Conservation (phyloP, 1,139 yeast genomes). For the Taphrina flavorubra region DNA sequence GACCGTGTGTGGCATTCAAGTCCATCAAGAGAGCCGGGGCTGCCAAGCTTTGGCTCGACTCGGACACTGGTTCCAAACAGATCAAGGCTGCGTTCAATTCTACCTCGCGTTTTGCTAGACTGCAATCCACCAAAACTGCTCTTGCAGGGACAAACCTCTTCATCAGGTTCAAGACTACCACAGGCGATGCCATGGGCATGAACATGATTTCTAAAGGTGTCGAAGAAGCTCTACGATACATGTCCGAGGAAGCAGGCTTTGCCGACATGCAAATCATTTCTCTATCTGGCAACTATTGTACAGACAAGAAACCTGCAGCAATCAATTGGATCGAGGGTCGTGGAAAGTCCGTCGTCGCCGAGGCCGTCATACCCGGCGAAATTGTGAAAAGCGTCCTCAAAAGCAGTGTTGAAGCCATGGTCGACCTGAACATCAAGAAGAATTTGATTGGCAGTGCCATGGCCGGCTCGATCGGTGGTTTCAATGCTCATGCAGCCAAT, state of each 20-base stretch:
- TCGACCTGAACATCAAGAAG: slow-evolving; percentile 84
- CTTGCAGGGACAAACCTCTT: slow-evolving; percentile 91
- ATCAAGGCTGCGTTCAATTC: slow-evolving; percentile 93
- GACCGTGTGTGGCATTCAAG: slow-evolving; percentile 94
- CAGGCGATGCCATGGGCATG: slow-evolving; percentile 99
- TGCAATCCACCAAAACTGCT: slow-evolving; percentile 88
- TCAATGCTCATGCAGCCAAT: slow-evolving; percentile 97
- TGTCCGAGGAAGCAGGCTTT: slow-evolving; percentile 90
- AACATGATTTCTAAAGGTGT: slow-evolving; percentile 99
- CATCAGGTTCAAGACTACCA: slow-evolving; percentile 91
- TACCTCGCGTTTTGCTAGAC: slow-evolving; percentile 94
- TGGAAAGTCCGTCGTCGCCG: slow-evolving; percentile 98
- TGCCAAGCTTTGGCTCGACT: slow-evolving; percentile 93
- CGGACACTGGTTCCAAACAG: slow-evolving; percentile 84
- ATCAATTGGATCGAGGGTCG: slow-evolving; percentile 99
- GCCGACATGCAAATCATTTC: slow-evolving; percentile 91
- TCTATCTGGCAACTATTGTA: slow-evolving; percentile 96
- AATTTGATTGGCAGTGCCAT: slow-evolving; percentile 95
- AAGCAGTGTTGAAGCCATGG: slow-evolving; percentile 89
- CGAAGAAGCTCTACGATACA: slow-evolving; percentile 78
- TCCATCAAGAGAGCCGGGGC: slow-evolving; percentile 86
- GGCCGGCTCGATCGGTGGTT: slow-evolving; percentile 98
- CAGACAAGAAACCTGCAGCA: slow-evolving; percentile 97
- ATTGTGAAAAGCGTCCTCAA: slow-evolving; percentile 81
- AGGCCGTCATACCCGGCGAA: slow-evolving; percentile 83